Base-by-base conservation (phyloP, 2,329 filamentous ascomycete genomes). In the Pseudogymnoascus sp. region DNA sequence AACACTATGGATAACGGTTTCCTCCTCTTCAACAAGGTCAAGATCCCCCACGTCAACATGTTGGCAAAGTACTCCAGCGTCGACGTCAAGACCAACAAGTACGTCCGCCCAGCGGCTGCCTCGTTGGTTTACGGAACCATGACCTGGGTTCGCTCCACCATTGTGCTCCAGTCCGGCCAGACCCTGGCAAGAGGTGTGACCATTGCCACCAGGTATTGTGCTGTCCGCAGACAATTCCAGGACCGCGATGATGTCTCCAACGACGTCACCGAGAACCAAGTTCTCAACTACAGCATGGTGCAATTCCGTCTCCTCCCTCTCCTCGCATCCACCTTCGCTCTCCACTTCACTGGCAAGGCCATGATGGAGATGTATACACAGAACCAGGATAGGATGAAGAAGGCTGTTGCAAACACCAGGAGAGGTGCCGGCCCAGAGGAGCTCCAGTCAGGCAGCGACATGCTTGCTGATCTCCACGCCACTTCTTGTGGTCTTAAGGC, bases 1-100 rank as follows among this genome's bases (percentile, higher is more conserved):
- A 89, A 89, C 75, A 90, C 87, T 62, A 90, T 91, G 89, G 89
- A 92, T 74, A 93, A 92, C 69, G 89, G 89, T 1, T 92, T 89
- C 79, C 77, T 91, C 10, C 81, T 92, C 21, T 86, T 93, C 75
- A 91, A 91, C 77, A 79, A 90, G 16, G 80, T 90, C 75, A 89
- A 91, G 74, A 79, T 92, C 14, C 89, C 89, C 1, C 89, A 92
- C 71, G 76, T 85, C 67, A 88, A 85, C 76, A 89, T 92, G 87
- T 77, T 92, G 60, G 84, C 86, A 61, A 80, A 83, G n/a, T 91
- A 87, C 77, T 88, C 88, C 0, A 78, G 82, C 2, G 82, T 92
- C 60, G 87, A 91, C 70, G 83, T 85, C 1, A 79, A 83, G 53
- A 89, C 87, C 2, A 82, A 82, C 76, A 85, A 86, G 72, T 92